Evolutionary conservation across 257 asterid genomes (phyloP), one percentile per base, ranked within the genome.

Genomic region (Solanum pennellii): DNA sequence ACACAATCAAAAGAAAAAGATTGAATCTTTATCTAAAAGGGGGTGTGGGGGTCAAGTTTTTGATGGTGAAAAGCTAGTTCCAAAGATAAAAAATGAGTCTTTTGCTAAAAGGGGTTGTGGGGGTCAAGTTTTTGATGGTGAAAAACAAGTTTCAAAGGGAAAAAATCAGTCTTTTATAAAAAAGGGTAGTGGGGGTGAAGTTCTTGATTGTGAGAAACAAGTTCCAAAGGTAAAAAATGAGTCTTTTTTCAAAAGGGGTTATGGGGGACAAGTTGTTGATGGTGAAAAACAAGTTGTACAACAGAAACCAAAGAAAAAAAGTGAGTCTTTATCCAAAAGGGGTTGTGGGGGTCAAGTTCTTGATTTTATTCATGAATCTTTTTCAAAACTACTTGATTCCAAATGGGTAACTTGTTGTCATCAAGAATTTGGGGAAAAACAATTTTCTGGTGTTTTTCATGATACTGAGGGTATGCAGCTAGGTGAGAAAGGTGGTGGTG

Each of bases 401-500:
- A 93, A 86, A 86, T 93, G 95, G 92, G 27, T 86, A n/a, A 65
- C 56, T 44, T 82, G 88, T 66, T 92, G 94, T 74, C 92, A 76
- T 86, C 94, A 84, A 33, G 80, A 86, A 23, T 49, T 5, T 44
- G 87, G 60, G 20, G 86, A 83, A 33, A 87, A 71, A 5, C 90
- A 72, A 15, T 88, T 86, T 66, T 86, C 96, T 27, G 91, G 89
- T 71, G 65, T 82, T 10, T 97, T 93, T 88, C 89, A 89, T n/a
- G 99, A 97, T 5, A 94, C 96, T 0, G 99, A 95, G 37, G 99
- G 99, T 0, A 94, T 94, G 87, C 92, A 92, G 76, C 62, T 93
- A 37, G 82, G 90, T 82, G 85, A 82, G 39, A 82, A 82, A 82
- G 85, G 68, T 49, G 12, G 94, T 88, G 13, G 88, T 88, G 23